Evolutionary conservation across 306 rosid genomes (phyloP).

Genomic region (Ormosia semicastrata): DNA sequence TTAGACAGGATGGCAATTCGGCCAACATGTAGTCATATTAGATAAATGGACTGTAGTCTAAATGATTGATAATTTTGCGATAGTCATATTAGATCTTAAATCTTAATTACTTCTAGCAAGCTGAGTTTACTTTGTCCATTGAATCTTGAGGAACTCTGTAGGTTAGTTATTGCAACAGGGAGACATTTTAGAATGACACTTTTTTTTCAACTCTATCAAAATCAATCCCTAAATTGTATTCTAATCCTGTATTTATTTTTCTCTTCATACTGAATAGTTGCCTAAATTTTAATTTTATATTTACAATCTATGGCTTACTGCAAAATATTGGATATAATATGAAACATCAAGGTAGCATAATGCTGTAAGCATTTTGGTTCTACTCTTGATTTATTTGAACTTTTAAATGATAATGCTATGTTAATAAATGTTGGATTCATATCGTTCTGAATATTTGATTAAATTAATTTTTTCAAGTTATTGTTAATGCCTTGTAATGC

Average conservation of each 20-base stretch:
- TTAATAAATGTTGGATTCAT: neutral
- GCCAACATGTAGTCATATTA: neutral
- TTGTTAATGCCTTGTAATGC: neutral
- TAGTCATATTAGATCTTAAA: neutral
- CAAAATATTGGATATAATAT: neutral
- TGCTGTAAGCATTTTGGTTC: neutral
- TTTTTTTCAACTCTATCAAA: neutral
- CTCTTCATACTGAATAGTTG: neutral
- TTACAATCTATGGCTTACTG: neutral
- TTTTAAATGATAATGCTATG: neutral
- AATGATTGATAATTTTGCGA: neutral
- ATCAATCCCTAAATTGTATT: neutral
- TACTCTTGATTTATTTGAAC: neutral
- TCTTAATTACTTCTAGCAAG: neutral
- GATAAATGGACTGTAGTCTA: neutral
- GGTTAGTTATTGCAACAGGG: neutral
- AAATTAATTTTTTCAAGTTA: neutral
- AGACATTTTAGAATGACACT: neutral
- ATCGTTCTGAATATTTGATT: neutral
- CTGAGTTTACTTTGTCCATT: neutral
- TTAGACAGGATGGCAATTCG: neutral
- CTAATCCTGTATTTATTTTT: neutral
- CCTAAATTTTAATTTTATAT: neutral
- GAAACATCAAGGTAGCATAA: neutral
- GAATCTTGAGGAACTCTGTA: neutral